Percentiles rank a stretch among this genome's conserved stretches.
Evolutionary conservation across 306 rosid genomes (phyloP).

Genomic region (Dryas drummondii): DNA sequence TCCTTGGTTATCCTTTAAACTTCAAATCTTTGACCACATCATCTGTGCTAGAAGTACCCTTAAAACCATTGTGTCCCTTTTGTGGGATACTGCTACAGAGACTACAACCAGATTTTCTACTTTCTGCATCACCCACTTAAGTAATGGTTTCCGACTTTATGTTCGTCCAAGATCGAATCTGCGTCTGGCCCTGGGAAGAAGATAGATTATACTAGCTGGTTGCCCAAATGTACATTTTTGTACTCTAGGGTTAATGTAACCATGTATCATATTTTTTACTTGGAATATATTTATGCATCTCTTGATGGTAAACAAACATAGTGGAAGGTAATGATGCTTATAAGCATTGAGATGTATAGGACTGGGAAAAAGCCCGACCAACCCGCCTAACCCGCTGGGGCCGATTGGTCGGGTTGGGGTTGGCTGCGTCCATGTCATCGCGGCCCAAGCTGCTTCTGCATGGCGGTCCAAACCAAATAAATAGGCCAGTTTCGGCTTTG

Average conservation of each 20-base stretch:
- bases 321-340: too few relatives aligned
- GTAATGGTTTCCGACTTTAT: neutral
- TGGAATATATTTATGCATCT: neutral
- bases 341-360: too few relatives aligned
- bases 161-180: neutral
- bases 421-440: too few relatives aligned
- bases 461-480: too few relatives aligned
- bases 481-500: too few relatives aligned
- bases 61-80: slow-evolving; percentile 73
- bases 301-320: neutral
- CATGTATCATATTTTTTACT: neutral
- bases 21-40: slow-evolving; percentile 30
- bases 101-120: slow-evolving; percentile 72
- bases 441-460: too few relatives aligned
- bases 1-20: slow-evolving; percentile 43
- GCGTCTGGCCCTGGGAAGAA: neutral
- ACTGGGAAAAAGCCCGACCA: too few relatives aligned
- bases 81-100: slow-evolving; percentile 85
- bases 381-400: too few relatives aligned
- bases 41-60: slow-evolving; percentile 32
- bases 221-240: neutral
- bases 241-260: neutral
- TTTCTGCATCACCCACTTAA: slow-evolving; percentile 70
- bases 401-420: too few relatives aligned
- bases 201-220: neutral